Evolutionary conservation across 768 basidiomycete species (phyloP).

Genomic region (Termitomyces sp.): DNA sequence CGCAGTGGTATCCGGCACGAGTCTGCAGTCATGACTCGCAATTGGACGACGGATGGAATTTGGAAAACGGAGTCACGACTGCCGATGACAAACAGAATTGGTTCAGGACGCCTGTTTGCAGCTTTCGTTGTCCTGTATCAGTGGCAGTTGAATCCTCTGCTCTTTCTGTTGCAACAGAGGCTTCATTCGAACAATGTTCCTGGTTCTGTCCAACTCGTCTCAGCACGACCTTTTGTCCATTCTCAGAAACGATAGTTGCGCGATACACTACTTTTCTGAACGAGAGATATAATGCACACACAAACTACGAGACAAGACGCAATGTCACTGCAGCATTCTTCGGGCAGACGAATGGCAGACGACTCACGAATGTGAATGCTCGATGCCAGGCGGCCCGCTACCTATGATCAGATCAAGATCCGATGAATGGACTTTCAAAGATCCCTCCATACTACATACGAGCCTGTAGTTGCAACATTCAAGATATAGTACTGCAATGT

Average conservation of each 20-base stretch:
- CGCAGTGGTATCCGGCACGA: constrained; percentile 51
- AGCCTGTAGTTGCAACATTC: constrained; percentile 5
- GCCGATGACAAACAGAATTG: background rate
- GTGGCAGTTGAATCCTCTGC: background rate
- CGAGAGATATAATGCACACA: background rate
- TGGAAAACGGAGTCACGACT: background rate
- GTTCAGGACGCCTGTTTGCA: background rate
- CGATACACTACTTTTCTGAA: background rate
- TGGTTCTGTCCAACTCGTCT: background rate
- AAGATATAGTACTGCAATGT: constrained; percentile 36
- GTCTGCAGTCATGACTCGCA: constrained; percentile 14
- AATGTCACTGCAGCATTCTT: background rate
- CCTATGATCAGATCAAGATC: background rate
- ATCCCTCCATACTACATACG: background rate
- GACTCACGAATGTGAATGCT: background rate
- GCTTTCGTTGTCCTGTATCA: background rate
- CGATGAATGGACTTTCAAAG: background rate
- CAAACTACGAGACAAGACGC: background rate
- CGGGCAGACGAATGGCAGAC: background rate
- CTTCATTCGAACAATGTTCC: background rate
- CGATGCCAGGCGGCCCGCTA: background rate
- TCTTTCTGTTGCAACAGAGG: background rate
- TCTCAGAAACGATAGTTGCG: background rate
- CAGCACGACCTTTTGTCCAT: background rate
- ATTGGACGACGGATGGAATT: background rate